Base-by-base conservation (phyloP, 169 alveolate genomes). In the Plasmodium ovale region DNA sequence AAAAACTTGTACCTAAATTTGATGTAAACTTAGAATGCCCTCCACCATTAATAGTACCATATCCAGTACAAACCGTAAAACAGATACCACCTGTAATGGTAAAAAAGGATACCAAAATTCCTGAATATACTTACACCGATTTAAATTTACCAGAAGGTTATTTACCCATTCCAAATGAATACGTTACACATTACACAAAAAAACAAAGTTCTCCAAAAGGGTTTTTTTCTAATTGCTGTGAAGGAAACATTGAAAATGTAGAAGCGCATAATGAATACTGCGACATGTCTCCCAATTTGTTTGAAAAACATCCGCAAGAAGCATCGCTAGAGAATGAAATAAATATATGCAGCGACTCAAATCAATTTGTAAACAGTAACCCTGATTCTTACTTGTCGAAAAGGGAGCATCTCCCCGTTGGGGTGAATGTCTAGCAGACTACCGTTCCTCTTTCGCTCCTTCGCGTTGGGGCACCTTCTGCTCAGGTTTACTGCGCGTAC, bases 11-110 rank as follows among this genome's bases (percentile, higher is more conserved):
- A n/a, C 97, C 97, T 9, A 93, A 92, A 87, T 95, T 95, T 92
- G 97, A 95, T 59, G 97, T 95, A 7, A 92, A 93, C 62, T 94
- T 95, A 47, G 96, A 93, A 69, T 95, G 97, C 67, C 97, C 97
- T 12, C 96, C 97, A 65, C 97, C 97, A 51, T 94, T 95, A 79
- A 93, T 95, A 44, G 96, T 95, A 3, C 97, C 97, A 1, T 95
- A 93, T 87, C 96, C 96, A 16, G 96, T 93, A 59, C 96, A 94
- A 87, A 93, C 88, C 44, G 92, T 95, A 44, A 95, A 93, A 62
- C 96, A 95, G 62, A 91, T 95, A 74, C 96, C 97, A 14, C 95
- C 97, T 54, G 95, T 95, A 33, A 95, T 93, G 95, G 92, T 95
- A 60, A 91, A 93, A 71, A 93, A 93, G 65, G 84, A 65, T 68